Evolutionary conservation across 345 rosid species (phyloP).

Genomic region (Gossypium longicalyx): DNA sequence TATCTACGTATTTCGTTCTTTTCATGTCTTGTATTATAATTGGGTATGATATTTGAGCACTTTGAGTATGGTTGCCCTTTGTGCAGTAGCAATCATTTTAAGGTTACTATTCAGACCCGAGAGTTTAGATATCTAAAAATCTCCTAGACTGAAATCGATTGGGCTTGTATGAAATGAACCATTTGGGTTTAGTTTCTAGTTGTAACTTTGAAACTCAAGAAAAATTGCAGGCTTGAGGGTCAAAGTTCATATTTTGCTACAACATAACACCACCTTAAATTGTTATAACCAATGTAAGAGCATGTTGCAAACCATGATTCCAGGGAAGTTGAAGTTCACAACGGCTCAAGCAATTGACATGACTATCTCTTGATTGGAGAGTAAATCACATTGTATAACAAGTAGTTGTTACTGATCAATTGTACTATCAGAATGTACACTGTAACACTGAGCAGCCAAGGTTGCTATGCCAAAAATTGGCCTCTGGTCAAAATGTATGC

Average conservation of each 20-base stretch:
- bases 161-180: not conserved
- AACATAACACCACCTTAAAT: too few relatives aligned
- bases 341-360: too few relatives aligned
- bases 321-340: too few relatives aligned
- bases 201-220: not conserved
- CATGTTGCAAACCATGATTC: too few relatives aligned
- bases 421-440: too few relatives aligned
- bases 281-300: too few relatives aligned
- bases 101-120: not conserved
- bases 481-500: too few relatives aligned
- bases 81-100: not conserved
- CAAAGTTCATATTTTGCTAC: not conserved
- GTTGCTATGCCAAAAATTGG: too few relatives aligned
- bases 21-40: not conserved
- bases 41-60: not conserved
- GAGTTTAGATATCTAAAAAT: not conserved
- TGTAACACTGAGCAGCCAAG: too few relatives aligned
- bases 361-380: too few relatives aligned
- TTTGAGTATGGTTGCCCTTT: not conserved
- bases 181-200: not conserved
- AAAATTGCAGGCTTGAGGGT: not conserved
- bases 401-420: too few relatives aligned
- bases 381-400: too few relatives aligned
- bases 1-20: conserved; percentile 5
- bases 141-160: not conserved